A percentile compares a stretch with the other conserved stretches of the same genome.
These are phyloP conservation scores for Tetrapisispora iriomotensis DNA, from an alignment of 805 yeast genomes.

Conservation along the genomic window DNA sequence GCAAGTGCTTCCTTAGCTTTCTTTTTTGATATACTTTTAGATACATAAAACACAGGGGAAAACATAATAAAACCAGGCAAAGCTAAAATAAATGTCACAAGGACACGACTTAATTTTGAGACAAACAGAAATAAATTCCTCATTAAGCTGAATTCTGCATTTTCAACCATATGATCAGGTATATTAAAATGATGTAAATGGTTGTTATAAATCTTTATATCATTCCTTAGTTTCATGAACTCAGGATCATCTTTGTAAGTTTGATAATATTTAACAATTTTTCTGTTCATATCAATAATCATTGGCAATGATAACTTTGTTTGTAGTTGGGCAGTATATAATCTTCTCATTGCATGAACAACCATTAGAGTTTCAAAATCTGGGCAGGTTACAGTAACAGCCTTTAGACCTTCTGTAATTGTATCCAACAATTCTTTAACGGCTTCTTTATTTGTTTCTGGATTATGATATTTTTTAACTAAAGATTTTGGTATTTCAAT, in stretches of 20 bases:
- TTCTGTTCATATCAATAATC: slow-evolving; percentile 82
- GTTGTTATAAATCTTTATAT: slow-evolving; percentile 65
- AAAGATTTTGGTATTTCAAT: slow-evolving; percentile 53
- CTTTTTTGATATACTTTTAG: slow-evolving; percentile 60
- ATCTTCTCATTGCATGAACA: slow-evolving; percentile 83
- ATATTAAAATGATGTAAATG: slow-evolving; percentile 58
- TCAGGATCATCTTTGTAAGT: slow-evolving; percentile 62
- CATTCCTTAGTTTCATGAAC: slow-evolving; percentile 47
- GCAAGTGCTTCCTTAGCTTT: slow-evolving; percentile 77
- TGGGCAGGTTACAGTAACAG: slow-evolving; percentile 82
- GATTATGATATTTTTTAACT: slow-evolving; percentile 53
- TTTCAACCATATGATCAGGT: slow-evolving; percentile 43
- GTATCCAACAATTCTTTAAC: slow-evolving; percentile 61
- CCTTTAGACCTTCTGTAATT: slow-evolving; percentile 61
- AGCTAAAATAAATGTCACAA: slow-evolving; percentile 50
- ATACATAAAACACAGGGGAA: slow-evolving; percentile 75
- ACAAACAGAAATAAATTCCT: slow-evolving; percentile 44
- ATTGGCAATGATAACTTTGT: slow-evolving; percentile 68
- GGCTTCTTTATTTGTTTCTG: slow-evolving; percentile 60
- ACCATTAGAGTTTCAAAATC: slow-evolving; percentile 85
- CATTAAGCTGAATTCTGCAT: slow-evolving; percentile 40
- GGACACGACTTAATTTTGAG: slow-evolving; percentile 46
- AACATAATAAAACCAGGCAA: slow-evolving; percentile 85
- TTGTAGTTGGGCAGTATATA: slow-evolving; percentile 69
- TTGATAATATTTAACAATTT: slow-evolving; percentile 74